Evolutionary conservation across 1,284 basidiomycete genomes (phyloP).

Genomic region (Ceratobasidium sp.): DNA sequence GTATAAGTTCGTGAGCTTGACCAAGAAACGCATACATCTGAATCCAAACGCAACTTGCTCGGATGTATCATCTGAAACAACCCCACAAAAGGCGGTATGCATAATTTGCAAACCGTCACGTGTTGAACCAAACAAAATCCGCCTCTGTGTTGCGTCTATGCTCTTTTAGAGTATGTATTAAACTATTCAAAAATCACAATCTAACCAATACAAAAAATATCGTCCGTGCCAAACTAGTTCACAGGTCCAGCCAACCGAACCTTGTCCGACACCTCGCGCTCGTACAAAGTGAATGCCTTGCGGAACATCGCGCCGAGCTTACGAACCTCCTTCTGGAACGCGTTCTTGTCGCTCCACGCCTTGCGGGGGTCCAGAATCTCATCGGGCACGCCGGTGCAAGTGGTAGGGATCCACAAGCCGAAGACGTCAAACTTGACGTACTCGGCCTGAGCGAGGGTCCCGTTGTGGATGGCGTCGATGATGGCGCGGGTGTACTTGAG

Average conservation of each 20-base stretch:
- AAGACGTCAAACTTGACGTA: conserved; percentile 77
- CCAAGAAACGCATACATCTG: no score
- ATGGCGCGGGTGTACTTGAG: conserved; percentile 96
- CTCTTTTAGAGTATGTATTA: conserved; percentile 13
- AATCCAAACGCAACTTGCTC: no score
- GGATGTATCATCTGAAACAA: no score
- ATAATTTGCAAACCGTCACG: neutral
- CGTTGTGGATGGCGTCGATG: conserved; percentile 96
- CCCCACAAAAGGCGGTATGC: no score
- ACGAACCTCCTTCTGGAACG: conserved; percentile 84
- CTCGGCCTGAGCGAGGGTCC: conserved; percentile 86
- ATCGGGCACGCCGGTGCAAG: conserved; percentile 83
- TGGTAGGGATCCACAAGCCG: conserved; percentile 79
- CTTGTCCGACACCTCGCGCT: conserved; percentile 80
- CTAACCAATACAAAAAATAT: conserved; percentile 41
- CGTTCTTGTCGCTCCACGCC: conserved; percentile 88
- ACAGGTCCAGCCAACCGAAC: conserved; percentile 81
- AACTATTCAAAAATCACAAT: conserved; percentile 24
- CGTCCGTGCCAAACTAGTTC: conserved; percentile 2
- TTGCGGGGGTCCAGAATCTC: conserved; percentile 87
- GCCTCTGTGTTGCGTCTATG: neutral
- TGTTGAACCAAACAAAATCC: neutral
- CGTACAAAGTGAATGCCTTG: conserved; percentile 91
- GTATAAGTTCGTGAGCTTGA: no score
- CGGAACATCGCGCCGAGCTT: conserved; percentile 93